Evolutionary conservation across 139 green algal species (phyloP), one percentile per base, ranked within the genome.

Genomic region (Haematococcus lacustris): DNA sequence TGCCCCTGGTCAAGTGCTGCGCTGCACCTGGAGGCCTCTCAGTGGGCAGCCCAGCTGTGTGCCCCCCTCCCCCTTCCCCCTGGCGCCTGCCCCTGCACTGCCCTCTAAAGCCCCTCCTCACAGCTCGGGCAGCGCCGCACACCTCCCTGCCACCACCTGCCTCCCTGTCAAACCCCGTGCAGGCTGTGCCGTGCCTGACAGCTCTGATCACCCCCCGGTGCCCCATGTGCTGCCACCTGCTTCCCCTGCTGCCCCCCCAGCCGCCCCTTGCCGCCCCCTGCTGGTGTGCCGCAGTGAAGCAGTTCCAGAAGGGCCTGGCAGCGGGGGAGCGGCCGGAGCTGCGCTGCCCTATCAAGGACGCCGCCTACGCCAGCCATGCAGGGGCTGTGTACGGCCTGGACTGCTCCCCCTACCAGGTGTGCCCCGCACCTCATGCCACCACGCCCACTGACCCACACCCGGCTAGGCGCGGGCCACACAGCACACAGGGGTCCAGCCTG

Each of bases 371-470:
- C 32, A 21, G 66, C 3, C 83, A 88, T 37, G 74, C 80, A 13
- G 87, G 85, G 0, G 63, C 80, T 1, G 82, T 88, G 32, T 83
- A 86, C 71, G 79, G 62, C 3, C 1, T 90, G 13, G 67, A 78
- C 59, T 82, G 70, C 71, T 89, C 74, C n/a, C 83, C 85, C 3
- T 85, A 86, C 67, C 74, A 86, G 68, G 78, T 80, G 30, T 60
- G 47, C 33, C 21, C 6, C 3, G 21, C 26, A 39, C 3, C 9
- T 26, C 21, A 37, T 35, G 25, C 9, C 13, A 13, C 4, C 9
- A 28, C 3, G 7, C 4, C 9, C 7, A 63, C 3, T 6, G 32
- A 13, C 53, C 33, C 32, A 37, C 33, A 63, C 7, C n/a, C n/a
- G n/a, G 53, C 53, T 63, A 21, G 47, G 47, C 21, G 21, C 21